Evolutionary conservation across 2,329 filamentous ascomycete species (phyloP).

Genomic region (Phyllosticta ampelicida): DNA sequence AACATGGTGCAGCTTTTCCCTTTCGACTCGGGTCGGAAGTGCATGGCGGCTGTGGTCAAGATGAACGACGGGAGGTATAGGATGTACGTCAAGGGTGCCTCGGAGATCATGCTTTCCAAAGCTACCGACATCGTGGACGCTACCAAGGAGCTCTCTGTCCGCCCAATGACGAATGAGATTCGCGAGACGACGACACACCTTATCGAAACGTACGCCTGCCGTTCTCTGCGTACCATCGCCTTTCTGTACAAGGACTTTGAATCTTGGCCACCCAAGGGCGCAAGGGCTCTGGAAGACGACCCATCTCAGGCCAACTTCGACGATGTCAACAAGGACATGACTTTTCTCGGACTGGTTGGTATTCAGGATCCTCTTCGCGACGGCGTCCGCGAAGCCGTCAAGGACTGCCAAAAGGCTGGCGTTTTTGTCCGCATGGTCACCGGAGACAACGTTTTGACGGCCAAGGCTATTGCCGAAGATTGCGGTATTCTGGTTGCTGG

Average conservation of each 20-base stretch:
- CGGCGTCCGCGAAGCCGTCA: slow-evolving; percentile 53
- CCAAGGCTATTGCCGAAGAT: slow-evolving; percentile 36
- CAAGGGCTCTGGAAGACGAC: slow-evolving; percentile 50
- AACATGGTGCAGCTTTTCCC: slow-evolving; percentile 46
- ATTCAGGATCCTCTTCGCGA: slow-evolving; percentile 78
- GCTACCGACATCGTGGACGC: slow-evolving; percentile 49
- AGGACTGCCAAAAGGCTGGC: slow-evolving; percentile 34
- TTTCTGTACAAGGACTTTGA: slow-evolving; percentile 77
- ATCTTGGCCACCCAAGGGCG: slow-evolving; percentile 63
- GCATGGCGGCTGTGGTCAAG: slow-evolving; percentile 55
- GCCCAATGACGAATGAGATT: slow-evolving; percentile 46
- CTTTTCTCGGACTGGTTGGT: slow-evolving; percentile 67
- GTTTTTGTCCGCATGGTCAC: slow-evolving; percentile 41
- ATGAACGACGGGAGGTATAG: slow-evolving; percentile 45
- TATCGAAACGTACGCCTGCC: slow-evolving; percentile 67
- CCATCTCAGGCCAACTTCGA: slow-evolving; percentile 53
- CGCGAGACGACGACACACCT: slow-evolving; percentile 50
- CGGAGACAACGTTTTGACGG: slow-evolving; percentile 37
- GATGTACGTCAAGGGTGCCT: slow-evolving; percentile 43
- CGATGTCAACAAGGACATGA: slow-evolving; percentile 57
- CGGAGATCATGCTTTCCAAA: slow-evolving; percentile 39
- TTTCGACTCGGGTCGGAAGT: slow-evolving; percentile 58
- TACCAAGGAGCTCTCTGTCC: slow-evolving; percentile 44
- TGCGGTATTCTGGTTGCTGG: slow-evolving; percentile 34
- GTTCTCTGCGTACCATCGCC: slow-evolving; percentile 75